These are phyloP conservation scores for Elongisporangium prolatum DNA, from an alignment of 352 stramenopile genomes.

Conservation along the genomic window DNA sequence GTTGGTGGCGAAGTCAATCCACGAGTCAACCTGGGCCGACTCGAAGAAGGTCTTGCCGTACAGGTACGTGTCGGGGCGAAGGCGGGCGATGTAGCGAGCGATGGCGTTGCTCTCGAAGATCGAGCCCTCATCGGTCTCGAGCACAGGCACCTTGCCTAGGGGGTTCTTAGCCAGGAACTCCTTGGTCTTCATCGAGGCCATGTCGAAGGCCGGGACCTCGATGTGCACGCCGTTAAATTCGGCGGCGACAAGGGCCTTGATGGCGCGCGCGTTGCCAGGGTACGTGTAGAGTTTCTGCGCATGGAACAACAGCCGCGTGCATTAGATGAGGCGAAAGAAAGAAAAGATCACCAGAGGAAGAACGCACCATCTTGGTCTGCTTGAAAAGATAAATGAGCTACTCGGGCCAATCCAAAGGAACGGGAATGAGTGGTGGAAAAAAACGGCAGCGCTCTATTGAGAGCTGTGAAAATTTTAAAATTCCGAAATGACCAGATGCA, in stretches of 20 bases:
- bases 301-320: background rate
- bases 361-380: slow-evolving; percentile 15
- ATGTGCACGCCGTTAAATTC: slow-evolving; percentile 91
- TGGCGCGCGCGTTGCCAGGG: slow-evolving; percentile 88
- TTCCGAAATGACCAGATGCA: background rate
- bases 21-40: slow-evolving; percentile 88
- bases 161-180: slow-evolving; percentile 86
- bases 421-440: slow-evolving; percentile 2
- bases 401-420: background rate
- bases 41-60: slow-evolving; percentile 89
- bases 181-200: slow-evolving; percentile 48
- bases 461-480: background rate
- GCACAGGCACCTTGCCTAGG: slow-evolving; percentile 79
- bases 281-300: slow-evolving; percentile 86
- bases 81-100: slow-evolving; percentile 87
- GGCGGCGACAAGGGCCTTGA: slow-evolving; percentile 93
- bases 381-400: background rate
- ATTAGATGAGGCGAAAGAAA: background rate
- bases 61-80: slow-evolving; percentile 86
- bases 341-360: background rate
- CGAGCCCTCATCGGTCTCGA: slow-evolving; percentile 83
- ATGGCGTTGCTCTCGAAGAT: slow-evolving; percentile 92
- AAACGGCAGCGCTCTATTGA: background rate
- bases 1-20: slow-evolving; percentile 91
- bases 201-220: slow-evolving; percentile 73